Conservation (phyloP, 1,284 basidiomycete genomes). For the Takashimella koratensis region DNA sequence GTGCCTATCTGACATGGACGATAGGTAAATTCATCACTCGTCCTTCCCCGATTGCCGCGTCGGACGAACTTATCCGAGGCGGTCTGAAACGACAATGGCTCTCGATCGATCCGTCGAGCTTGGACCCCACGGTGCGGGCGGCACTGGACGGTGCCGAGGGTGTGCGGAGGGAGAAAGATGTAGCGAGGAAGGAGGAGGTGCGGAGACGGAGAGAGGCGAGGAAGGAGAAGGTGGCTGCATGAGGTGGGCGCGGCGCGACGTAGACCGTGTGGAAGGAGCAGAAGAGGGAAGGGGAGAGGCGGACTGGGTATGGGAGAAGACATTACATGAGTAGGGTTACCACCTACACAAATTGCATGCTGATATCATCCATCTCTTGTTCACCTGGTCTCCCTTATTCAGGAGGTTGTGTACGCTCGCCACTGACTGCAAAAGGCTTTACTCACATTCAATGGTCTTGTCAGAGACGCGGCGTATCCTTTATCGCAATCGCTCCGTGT, state of each 20-base stretch:
- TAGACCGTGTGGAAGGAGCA: not conserved
- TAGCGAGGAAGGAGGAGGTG: slow-evolving; percentile 1
- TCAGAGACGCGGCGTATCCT: too few species aligned
- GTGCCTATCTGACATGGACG: not conserved
- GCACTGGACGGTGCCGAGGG: not conserved
- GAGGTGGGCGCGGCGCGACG: not conserved
- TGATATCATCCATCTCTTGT: too few species aligned
- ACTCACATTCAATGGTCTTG: too few species aligned
- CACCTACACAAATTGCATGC: too few species aligned
- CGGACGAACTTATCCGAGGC: slow-evolving; percentile 14
- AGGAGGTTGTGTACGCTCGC: too few species aligned
- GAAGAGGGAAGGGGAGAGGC: too few species aligned
- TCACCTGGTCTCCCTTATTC: too few species aligned
- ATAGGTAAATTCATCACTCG: slow-evolving; percentile 1
- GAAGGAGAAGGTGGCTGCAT: not conserved
- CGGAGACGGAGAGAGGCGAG: not conserved
- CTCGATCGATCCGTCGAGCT: slow-evolving; percentile 12
- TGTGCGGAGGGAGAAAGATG: not conserved
- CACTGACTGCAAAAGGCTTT: too few species aligned
- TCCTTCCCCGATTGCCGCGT: slow-evolving; percentile 3
- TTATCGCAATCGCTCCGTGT: too few species aligned
- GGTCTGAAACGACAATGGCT: slow-evolving; percentile 19
- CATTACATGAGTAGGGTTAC: too few species aligned
- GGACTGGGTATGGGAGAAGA: too few species aligned
- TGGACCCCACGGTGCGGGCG: not conserved